Base-by-base conservation (phyloP, 83 land plant species). In the Isoetes engelmannii region DNA sequence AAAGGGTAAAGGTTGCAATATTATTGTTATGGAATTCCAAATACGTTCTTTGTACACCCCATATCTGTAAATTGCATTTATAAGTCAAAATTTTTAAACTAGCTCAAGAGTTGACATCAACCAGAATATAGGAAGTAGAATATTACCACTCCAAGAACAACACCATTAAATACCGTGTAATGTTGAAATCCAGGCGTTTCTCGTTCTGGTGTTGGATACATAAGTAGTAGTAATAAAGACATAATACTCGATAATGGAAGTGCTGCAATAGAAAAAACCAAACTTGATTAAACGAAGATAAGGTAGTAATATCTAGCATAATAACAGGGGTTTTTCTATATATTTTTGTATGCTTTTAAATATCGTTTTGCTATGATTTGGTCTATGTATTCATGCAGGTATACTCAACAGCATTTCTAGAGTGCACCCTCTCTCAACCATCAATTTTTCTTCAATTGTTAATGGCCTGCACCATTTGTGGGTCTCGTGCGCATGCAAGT, bases 151-250 rank as follows among this genome's bases (percentile, higher is more conserved):
- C 98, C 98, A 45, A 90, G 69, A 20, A 86, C 98, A 78, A 90
- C 98, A 49, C 98, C 98, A 79, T 73, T 77, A 76, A 94, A 94
- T 19, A 90, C 90, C 15, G 91, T 78, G 50, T 90, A 90, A 54
- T 45, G 88, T 75, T 88, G 92, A 82, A 88, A 94, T 61, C 96
- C 88, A 70, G 98, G 98, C 19, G 98, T 94, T 41, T 83, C 86
- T 68, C 73, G 19, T 82, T 90, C 92, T 4, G 98, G 98, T 7
- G 81, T 77, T 54, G 98, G 98, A 68, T 94, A 94, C 50, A 96
- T 96, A 79, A 86, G 87, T 17, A 80, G 86, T 46, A 85, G 71
- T 49, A 94, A 55, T 47, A 94, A 68, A 42, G 96, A 80, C 48
- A 94, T 81, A 63, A 73, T 69, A 15, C 82, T 75, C 92, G 90